Percentiles rank a stretch among this genome's conserved stretches.
These are phyloP conservation scores for Neurospora cerealis DNA, from an alignment of 495 filamentous ascomycete genomes.

Conservation along the genomic window DNA sequence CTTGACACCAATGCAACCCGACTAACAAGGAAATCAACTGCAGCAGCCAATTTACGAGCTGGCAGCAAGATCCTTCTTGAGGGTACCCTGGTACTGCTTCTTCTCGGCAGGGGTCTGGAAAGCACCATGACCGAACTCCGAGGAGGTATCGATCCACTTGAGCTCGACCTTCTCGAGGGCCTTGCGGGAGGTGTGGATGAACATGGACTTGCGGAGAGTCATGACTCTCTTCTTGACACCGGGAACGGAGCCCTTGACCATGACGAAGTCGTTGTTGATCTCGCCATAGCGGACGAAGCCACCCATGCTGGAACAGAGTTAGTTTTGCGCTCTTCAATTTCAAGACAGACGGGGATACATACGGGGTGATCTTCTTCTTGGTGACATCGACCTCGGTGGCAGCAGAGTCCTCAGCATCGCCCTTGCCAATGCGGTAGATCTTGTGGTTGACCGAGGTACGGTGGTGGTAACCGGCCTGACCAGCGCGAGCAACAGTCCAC, in stretches of 20 bases:
- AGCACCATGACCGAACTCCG: conserved; percentile 99
- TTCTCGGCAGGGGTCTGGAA: conserved; percentile 99
- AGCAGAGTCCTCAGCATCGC: conserved; percentile 75
- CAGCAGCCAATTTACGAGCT: conserved; percentile 46
- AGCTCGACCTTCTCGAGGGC: conserved; percentile 98
- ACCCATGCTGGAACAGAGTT: conserved; percentile 62
- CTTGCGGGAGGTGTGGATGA: conserved; percentile 87
- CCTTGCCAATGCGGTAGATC: conserved; percentile 97
- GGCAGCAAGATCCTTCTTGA: conserved; percentile 93
- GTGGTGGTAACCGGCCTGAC: conserved; percentile 99
- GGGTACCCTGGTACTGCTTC: conserved; percentile 83
- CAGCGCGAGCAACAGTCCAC: conserved; percentile 99
- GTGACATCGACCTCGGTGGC: conserved; percentile 92
- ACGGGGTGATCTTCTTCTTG: conserved; percentile 99
- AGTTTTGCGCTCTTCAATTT: not conserved
- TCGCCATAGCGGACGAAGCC: conserved; percentile 99
- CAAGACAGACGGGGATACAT: conserved; percentile 37
- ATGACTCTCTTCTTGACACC: conserved; percentile 99
- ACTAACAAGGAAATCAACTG: conserved; percentile 39
- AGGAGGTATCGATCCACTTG: conserved; percentile 99
- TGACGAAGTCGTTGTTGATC: conserved; percentile 98
- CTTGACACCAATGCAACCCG: conserved; percentile 40
- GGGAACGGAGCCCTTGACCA: conserved; percentile 94
- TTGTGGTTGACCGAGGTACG: conserved; percentile 99
- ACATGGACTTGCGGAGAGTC: conserved; percentile 99